These are phyloP conservation scores for Neofusicoccum laricinum DNA, from an alignment of 2,329 filamentous ascomycete species.

Conservation along the genomic window DNA sequence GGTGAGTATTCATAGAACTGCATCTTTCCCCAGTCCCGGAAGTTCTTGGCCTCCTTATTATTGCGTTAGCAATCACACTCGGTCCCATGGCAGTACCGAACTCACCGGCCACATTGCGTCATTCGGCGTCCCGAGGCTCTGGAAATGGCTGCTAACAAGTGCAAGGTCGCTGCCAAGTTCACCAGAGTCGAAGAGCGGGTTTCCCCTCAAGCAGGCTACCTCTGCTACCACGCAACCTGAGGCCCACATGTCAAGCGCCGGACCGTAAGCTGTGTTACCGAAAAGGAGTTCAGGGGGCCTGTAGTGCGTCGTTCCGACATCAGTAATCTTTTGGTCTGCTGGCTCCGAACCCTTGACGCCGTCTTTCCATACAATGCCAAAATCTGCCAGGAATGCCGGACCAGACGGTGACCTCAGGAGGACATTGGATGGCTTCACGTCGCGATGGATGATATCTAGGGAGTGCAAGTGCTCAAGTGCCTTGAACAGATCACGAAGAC, in stretches of 20 bases:
- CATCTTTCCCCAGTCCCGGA: constrained; percentile 85
- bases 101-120: constrained; percentile 75
- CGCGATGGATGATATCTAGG: constrained; percentile 81
- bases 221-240: constrained; percentile 83
- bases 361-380: constrained; percentile 85
- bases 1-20: constrained; percentile 73
- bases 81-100: constrained; percentile 7
- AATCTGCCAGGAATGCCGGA: constrained; percentile 80
- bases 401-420: constrained; percentile 66
- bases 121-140: constrained; percentile 83
- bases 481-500: constrained; percentile 66
- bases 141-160: constrained; percentile 88
- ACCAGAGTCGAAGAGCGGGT: constrained; percentile 77
- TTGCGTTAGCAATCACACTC: constrained; percentile 15
- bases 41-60: constrained; percentile 57
- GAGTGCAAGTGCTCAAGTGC: constrained; percentile 71
- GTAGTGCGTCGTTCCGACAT: constrained; percentile 91
- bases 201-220: constrained; percentile 54
- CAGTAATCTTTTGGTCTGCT: constrained; percentile 70
- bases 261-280: constrained; percentile 70
- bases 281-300: constrained; percentile 88
- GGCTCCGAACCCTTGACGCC: constrained; percentile 59
- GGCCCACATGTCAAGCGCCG: constrained; percentile 83
- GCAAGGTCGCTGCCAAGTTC: constrained; percentile 90
- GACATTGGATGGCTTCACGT: constrained; percentile 90